These are phyloP conservation scores for Phaffia australis DNA, from an alignment of 768 basidiomycete genomes.

Conservation along the genomic window DNA sequence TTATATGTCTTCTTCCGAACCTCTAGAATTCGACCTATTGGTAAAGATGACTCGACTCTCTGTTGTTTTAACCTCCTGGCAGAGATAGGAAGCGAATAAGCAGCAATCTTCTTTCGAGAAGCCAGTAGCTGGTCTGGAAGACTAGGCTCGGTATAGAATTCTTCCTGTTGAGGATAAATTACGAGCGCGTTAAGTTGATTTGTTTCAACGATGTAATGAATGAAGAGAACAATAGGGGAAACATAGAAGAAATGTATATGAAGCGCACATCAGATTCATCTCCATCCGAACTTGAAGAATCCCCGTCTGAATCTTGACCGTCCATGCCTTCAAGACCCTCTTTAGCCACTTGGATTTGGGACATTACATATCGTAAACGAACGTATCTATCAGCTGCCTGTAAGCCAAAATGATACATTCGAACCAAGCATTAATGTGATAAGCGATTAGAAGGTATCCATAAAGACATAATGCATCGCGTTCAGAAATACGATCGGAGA, in stretches of 20 bases:
- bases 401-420: too few relatives aligned
- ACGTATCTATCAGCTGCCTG: constrained; percentile 93
- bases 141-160: constrained; percentile 70
- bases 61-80: constrained; percentile 51
- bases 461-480: background rate
- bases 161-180: constrained; percentile 47
- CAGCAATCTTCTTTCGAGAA: constrained; percentile 73
- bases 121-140: constrained; percentile 78
- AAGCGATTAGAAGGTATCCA: constrained; percentile 1
- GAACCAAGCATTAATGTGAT: too few relatives aligned
- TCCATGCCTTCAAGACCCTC: constrained; percentile 59
- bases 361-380: constrained; percentile 85
- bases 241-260: background rate
- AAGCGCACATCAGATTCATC: constrained; percentile 62
- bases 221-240: too few relatives aligned
- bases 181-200: constrained; percentile 1
- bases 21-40: constrained; percentile 79
- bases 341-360: constrained; percentile 80
- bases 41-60: constrained; percentile 74
- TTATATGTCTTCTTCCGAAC: constrained; percentile 79
- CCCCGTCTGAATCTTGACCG: constrained; percentile 49
- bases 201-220: too few relatives aligned
- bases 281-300: constrained; percentile 28
- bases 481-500: background rate
- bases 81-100: constrained; percentile 57